Evolutionary conservation across 345 rosid genomes (phyloP).

Genomic region (Moricandia arvensis): DNA sequence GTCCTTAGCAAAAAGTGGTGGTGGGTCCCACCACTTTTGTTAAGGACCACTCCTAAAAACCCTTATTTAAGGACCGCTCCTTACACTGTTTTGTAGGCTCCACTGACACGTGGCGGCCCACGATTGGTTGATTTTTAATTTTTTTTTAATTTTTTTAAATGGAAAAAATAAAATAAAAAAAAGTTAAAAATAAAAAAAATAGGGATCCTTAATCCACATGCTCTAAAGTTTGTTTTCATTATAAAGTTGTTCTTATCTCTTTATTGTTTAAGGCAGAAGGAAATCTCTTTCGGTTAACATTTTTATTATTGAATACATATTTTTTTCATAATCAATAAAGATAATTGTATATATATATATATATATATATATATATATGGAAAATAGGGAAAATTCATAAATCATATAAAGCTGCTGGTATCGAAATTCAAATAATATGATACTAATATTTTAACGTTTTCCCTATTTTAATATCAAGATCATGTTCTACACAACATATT

Average conservation of each 20-base stretch:
- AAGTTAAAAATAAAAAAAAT: too few species aligned
- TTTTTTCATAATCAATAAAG: constrained; percentile 10
- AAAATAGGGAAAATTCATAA: constrained; percentile 12
- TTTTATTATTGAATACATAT: constrained; percentile 20
- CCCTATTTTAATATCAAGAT: background rate
- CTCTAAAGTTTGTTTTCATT: background rate
- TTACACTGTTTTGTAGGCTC: too few species aligned
- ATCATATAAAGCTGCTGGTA: background rate
- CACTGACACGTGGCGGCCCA: too few species aligned
- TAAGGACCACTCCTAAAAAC: too few species aligned
- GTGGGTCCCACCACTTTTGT: too few species aligned
- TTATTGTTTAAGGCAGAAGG: constrained; percentile 1
- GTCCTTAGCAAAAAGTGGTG: too few species aligned
- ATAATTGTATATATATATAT: background rate
- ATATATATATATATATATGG: background rate
- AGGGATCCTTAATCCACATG: too few species aligned
- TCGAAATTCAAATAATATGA: background rate
- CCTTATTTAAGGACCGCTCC: too few species aligned
- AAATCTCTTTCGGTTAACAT: constrained; percentile 6
- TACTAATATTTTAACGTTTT: background rate
- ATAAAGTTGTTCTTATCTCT: constrained; percentile 24
- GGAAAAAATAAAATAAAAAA: too few species aligned
- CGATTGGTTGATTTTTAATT: too few species aligned
- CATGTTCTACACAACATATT: background rate
- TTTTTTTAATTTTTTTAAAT: too few species aligned